phyloP scores from a whole-genome alignment of 2,329 filamentous ascomycete genomes.

The Leptographium galeiforme region DNA sequence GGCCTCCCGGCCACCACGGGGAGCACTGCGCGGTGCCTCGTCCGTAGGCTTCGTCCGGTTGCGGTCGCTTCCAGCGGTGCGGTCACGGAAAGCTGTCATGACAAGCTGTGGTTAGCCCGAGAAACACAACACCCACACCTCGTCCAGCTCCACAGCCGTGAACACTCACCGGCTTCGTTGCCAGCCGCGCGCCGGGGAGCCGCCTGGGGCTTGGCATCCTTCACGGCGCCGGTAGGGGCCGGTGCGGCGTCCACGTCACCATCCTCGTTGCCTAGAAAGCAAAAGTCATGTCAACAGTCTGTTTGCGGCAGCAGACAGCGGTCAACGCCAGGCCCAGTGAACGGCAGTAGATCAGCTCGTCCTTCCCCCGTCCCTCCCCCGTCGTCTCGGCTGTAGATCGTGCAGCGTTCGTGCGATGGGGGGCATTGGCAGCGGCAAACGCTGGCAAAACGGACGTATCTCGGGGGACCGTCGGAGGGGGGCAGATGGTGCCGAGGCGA shows the following conservation, averaged over 20 bases:
- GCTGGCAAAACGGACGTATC: not conserved
- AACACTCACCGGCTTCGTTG: slow-evolving; percentile 70
- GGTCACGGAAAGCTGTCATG: slow-evolving; percentile 71
- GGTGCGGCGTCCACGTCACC: slow-evolving; percentile 69
- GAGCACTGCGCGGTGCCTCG: slow-evolving; percentile 41
- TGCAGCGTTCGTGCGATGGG: too few relatives aligned
- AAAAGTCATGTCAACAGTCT: not conserved
- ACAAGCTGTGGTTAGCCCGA: not conserved
- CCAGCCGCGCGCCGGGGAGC: slow-evolving; percentile 45
- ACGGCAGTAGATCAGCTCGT: not conserved
- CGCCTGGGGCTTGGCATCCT: slow-evolving; percentile 61
- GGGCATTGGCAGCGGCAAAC: not conserved
- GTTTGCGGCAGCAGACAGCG: not conserved
- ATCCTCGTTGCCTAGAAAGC: slow-evolving; percentile 43
- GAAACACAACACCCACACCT: not conserved
- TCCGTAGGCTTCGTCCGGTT: slow-evolving; percentile 74
- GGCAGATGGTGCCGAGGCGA: not conserved
- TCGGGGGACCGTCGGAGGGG: not conserved
- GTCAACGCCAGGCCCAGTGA: too few relatives aligned
- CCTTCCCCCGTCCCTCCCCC: not conserved
- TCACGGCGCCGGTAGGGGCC: slow-evolving; percentile 56
- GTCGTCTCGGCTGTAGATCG: too few relatives aligned
- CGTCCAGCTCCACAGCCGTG: not conserved
- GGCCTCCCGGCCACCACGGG: slow-evolving; percentile 50
- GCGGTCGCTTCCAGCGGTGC: slow-evolving; percentile 63